Conservation (phyloP, 805 yeast species). For the Schizosaccharomyces osmophilus region DNA sequence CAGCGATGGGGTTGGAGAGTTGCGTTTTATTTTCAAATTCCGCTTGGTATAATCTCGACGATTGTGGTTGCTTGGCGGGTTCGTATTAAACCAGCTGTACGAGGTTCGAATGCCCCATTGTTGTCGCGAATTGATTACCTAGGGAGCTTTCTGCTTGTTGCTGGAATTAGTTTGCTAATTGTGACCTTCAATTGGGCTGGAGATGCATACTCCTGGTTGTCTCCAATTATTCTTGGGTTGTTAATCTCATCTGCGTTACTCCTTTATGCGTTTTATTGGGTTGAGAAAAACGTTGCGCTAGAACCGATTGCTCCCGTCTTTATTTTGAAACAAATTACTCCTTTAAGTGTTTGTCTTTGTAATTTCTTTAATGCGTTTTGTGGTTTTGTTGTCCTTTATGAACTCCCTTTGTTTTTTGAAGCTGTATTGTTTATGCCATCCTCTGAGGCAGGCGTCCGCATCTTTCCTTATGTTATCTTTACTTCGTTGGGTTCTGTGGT, state of each 20-base stretch:
- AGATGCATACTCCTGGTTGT: conserved; percentile 24
- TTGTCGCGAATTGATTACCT: conserved; percentile 36
- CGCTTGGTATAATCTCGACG: conserved; percentile 16
- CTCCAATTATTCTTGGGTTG: conserved; percentile 19
- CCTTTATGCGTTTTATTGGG: conserved; percentile 21
- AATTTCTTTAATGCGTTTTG: conserved; percentile 53
- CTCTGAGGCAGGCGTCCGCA: conserved; percentile 31
- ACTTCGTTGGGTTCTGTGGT: conserved; percentile 42
- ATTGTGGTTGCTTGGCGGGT: conserved; percentile 13
- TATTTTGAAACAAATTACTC: conserved; percentile 33
- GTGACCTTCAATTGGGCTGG: conserved; percentile 47
- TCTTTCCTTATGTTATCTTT: conserved; percentile 33
- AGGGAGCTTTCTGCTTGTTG: conserved; percentile 39
- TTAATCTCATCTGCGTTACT: conserved; percentile 14
- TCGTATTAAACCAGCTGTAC: conserved; percentile 6
- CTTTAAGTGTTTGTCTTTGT: conserved; percentile 37
- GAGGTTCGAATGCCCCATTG: conserved; percentile 18
- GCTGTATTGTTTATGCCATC: conserved; percentile 30
- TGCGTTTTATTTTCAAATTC: conserved; percentile 19
- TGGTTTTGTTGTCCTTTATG: conserved; percentile 36
- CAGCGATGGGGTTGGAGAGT: conserved; percentile 38
- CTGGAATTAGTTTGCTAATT: conserved; percentile 33
- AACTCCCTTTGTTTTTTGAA: conserved; percentile 42
- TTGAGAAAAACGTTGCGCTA: conserved; percentile 26
- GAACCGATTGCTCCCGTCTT: conserved; percentile 48